Evolutionary conservation across 129 eudicot genomes (phyloP), one percentile per base, ranked within the genome.

Genomic region (Lactuca sativa): DNA sequence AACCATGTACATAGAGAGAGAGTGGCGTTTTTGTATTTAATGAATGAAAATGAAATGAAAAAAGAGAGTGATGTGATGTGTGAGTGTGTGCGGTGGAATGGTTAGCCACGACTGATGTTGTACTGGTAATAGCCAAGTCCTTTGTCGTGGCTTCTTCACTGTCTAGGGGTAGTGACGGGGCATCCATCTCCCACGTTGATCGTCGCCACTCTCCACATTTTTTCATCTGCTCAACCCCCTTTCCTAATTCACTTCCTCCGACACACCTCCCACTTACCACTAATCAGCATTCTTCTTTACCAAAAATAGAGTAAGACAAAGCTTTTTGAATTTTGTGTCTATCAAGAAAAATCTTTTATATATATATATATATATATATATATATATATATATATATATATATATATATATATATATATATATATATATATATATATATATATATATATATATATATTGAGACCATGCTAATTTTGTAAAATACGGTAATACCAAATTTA

Each of bases 61-160:
- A 52, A 52, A 64, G 65, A 9, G 69, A 33, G 44, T 32, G 65
- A 62, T 30, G 61, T 52, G 71, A 32, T 53, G 56, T 15, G 63
- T 62, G 54, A 63, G 68, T 51, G 34, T 32, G 62, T 67, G 74
- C 76, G 90, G 88, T 59, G 56, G 3, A 9, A 8, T 74, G 38
- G 4, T 7, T 58, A 15, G 95, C 83, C 90, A 87, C 95, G 87
- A 71, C 4, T 37, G 7, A 52, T 6, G 62, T n/a, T 60, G 48
- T 52, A 37, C 43, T 7, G 6, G 18, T 4, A 14, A 5, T 4
- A n/a, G 56, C 5, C 5, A 58, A 43, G 63, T 56, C 49, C 15
- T 59, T 73, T 67, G 91, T 71, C 95, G 95, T 85, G 91, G 91
- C 95, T n/a, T 75, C 41, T 69, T 82, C 66, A 80, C 81, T 71